Evolutionary conservation across 768 basidiomycete genomes (phyloP), one percentile per base, ranked within the genome.

Genomic region (Naganishia friedmannii): DNA sequence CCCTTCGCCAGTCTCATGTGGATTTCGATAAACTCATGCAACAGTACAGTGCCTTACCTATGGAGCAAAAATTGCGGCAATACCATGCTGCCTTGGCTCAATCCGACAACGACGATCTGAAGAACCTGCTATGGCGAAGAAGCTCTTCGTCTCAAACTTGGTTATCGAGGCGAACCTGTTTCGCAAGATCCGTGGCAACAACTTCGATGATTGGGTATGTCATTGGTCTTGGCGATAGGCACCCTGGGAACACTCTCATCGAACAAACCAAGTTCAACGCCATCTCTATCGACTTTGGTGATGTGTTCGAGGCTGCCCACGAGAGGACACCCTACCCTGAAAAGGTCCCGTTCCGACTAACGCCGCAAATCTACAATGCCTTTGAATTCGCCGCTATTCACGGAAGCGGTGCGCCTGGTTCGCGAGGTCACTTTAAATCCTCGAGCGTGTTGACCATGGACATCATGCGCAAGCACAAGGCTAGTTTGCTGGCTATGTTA

Each of bases 271-370:
- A 73, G 21, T 80, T 77, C 74, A 77, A 76, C 15, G 76, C 74
- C 0, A 71, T 80, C 7, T 79, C 79, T 42, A 81, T 80, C 66
- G 81, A 81, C 63, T 80, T 80, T 71, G 81, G 80, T 3, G 80
- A 81, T 75, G 80, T 78, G 17, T 80, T 81, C 69, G 65, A 72
- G n/a, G 23, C 63, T 15, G 66, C 65, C n/a, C 42, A 46, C 39
- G 67, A 68, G 13, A 48, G 71, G 51, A 48, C 65, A 21, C n/a
- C 39, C 6, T 70, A 66, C 53, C 79, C 82, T n/a, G 82, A 83
- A 70, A 80, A 79, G 46, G 79, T 83, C 0, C 82, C 82, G 2
- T 83, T 83, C 79, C 73, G 82, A 9, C 72, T 82, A 13, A 83
- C 82, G 9, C 75, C 80, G 17, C 81, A 82, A 79, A 79, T 83